Base-by-base conservation (phyloP, 2,329 filamentous ascomycete species). In the Alternaria sp. region DNA sequence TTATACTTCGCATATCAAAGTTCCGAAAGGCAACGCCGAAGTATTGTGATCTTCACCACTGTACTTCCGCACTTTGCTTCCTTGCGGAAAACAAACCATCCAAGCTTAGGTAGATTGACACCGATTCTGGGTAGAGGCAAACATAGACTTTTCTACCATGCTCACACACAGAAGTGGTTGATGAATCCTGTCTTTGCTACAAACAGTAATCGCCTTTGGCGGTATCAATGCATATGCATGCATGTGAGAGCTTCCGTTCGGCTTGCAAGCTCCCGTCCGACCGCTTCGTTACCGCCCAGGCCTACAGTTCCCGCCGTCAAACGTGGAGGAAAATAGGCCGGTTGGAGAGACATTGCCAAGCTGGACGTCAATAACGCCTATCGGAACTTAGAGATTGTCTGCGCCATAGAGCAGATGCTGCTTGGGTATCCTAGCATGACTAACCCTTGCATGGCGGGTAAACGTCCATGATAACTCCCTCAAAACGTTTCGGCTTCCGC, bases 321-420 rank as follows among this genome's bases (percentile, higher is more conserved):
- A 55, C 16, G 20, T 22, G 49, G 51, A 59, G 38, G 41, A 32
- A 36, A 8, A 47, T 30, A 22, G 7, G 20, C 41, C 32, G 7
- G 44, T 28, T 22, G 34, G 28, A 32, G 18, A 14, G 20, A 28
- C 22, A 49, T 14, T 42, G 39, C 46, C 51, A 54, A 51, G 36
- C 11, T 26, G 12, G 39, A 26, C 51, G 38, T 47, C 57, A 53
- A 62, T 51, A 60, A 56, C 52, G 56, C 51, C 60, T 59, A 32
- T 34, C 52, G 60, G 56, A 51, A 22, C 39, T 46, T 18, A 38
- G 32, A 44, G 34, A 51, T 59, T 43, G 32, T n/a, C 14, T 51
- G 57, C 46, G 46, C 52, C 46, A 57, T 49, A 8, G 14, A 34
- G 14, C 30, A 16, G 38, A 24, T 46, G 26, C 18, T 59, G 32